Evolutionary conservation across 1,139 yeast species (phyloP).

Genomic region (Magnusiomyces fungicola): DNA sequence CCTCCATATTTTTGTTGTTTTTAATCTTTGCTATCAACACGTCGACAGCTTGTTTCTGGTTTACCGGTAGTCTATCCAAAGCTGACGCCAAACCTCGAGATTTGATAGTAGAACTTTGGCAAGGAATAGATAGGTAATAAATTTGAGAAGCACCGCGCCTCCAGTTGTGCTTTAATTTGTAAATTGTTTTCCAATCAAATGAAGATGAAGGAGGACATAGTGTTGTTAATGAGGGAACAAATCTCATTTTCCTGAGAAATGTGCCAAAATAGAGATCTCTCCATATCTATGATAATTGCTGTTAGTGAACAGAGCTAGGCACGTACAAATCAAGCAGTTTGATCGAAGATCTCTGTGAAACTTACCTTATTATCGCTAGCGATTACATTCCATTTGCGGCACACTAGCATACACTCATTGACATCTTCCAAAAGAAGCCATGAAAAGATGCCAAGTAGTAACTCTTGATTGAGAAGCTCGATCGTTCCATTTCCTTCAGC

Average conservation of each 20-base stretch:
- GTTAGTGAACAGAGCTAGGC: background rate
- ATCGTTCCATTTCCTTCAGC: background rate
- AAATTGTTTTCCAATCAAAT: conserved; percentile 13
- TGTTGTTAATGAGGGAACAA: background rate
- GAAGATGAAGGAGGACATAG: conserved; percentile 1
- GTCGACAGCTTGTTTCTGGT: too few relatives aligned
- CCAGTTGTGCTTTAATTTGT: conserved; percentile 14
- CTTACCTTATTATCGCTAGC: conserved; percentile 12
- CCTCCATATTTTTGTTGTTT: too few relatives aligned
- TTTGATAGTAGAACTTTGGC: too few relatives aligned
- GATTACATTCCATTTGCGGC: conserved; percentile 13
- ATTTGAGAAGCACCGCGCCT: conserved; percentile 11
- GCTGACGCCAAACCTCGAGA: too few relatives aligned
- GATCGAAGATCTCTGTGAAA: too few relatives aligned
- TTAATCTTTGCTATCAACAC: too few relatives aligned
- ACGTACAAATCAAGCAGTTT: too few relatives aligned
- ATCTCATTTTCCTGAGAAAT: conserved; percentile 7
- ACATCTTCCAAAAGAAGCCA: conserved; percentile 7
- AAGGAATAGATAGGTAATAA: conserved; percentile 1
- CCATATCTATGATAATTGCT: conserved; percentile 8
- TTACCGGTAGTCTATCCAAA: too few relatives aligned
- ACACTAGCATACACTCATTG: conserved; percentile 6
- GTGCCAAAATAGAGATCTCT: conserved; percentile 10
- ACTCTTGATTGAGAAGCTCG: conserved; percentile 11
- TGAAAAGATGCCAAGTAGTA: conserved; percentile 10